Conservation (phyloP, 2,329 filamentous ascomycete species). For the Botrytis pseudocinerea region DNA sequence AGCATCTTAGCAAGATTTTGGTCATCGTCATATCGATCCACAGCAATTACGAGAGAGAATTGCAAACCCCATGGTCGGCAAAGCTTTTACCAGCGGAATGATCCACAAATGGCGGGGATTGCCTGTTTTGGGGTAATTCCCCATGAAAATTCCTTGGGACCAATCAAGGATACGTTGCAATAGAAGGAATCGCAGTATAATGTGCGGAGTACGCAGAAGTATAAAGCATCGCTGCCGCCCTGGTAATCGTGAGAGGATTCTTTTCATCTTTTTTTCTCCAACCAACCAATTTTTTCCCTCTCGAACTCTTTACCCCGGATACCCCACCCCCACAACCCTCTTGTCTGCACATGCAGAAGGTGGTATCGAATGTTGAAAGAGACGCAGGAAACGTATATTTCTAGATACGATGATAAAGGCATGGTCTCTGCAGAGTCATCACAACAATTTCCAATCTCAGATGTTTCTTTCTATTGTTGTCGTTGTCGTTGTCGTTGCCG, state of each 20-base stretch:
- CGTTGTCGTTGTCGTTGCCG: background rate
- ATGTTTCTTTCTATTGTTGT: background rate
- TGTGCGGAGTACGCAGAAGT: background rate
- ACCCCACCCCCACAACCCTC: slow-evolving; percentile 2
- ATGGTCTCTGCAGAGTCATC: background rate
- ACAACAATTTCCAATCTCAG: no score
- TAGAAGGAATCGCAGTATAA: no score
- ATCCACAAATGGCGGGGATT: slow-evolving; percentile 4
- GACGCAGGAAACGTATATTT: background rate
- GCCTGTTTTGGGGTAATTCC: background rate
- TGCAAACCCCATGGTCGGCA: background rate
- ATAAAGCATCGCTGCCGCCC: background rate
- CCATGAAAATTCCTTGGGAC: background rate
- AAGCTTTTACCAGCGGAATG: background rate
- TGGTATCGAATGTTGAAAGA: background rate
- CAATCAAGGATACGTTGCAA: background rate
- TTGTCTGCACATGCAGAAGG: background rate
- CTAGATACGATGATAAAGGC: fast-evolving
- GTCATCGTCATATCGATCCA: background rate
- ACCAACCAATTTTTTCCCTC: background rate
- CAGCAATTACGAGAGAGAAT: background rate
- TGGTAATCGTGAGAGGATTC: background rate
- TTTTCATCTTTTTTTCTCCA: background rate
- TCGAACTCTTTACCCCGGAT: background rate
- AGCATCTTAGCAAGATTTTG: background rate